phyloP scores from a whole-genome alignment of 805 yeast species.

The Candida peoriensis region DNA sequence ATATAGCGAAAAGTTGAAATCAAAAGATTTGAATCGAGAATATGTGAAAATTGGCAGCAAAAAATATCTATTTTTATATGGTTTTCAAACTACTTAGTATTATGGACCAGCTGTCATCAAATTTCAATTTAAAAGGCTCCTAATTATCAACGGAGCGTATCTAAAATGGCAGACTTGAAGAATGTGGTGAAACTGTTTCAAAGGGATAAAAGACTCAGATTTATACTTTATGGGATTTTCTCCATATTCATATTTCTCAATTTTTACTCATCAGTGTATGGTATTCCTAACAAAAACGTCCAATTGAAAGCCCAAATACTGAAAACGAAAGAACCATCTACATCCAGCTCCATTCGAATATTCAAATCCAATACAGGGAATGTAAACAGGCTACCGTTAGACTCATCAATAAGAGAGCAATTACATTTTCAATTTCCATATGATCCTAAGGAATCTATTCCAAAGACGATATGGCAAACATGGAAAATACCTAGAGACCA shows the following conservation, averaged over 20 bases:
- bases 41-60: too few species aligned
- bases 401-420: conserved; percentile 43
- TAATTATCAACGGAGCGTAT: too few species aligned
- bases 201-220: conserved; percentile 3
- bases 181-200: not conserved
- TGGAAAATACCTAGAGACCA: conserved; percentile 74
- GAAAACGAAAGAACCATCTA: not conserved
- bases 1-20: too few species aligned
- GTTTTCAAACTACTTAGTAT: too few species aligned
- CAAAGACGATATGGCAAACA: conserved; percentile 87
- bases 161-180: not conserved
- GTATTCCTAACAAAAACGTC: conserved; percentile 3
- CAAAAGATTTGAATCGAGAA: too few species aligned
- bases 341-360: conserved; percentile 2
- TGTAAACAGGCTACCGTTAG: conserved; percentile 5
- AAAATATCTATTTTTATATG: too few species aligned
- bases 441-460: conserved; percentile 55
- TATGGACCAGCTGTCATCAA: too few species aligned
- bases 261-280: conserved; percentile 12
- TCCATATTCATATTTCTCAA: conserved; percentile 3
- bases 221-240: conserved; percentile 1
- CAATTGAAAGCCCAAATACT: not conserved
- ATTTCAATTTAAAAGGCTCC: too few species aligned
- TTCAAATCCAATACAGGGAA: conserved; percentile 3
- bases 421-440: conserved; percentile 73